These are phyloP conservation scores for Pestalotiopsis sp. DNA, from an alignment of 2,329 filamentous ascomycete species.

Conservation along the genomic window DNA sequence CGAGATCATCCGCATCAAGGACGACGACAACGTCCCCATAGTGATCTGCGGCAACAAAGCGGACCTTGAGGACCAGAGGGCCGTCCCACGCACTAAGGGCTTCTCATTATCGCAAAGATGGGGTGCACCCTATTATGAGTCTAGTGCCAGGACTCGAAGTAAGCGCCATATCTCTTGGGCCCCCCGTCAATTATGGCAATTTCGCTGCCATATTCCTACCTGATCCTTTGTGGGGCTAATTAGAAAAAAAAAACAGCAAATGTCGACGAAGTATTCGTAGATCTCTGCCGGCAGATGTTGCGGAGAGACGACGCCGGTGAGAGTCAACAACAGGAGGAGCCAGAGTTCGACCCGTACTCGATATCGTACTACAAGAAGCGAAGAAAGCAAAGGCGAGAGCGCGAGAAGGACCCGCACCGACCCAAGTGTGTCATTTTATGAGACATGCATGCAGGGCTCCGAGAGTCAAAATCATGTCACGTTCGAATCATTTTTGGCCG, in stretches of 20 bases:
- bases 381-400: conserved; percentile 30
- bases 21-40: conserved; percentile 81
- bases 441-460: conserved; percentile 15
- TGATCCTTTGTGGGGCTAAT: conserved; percentile 10
- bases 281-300: conserved; percentile 83
- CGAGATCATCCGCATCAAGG: conserved; percentile 89
- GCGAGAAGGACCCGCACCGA: conserved; percentile 30
- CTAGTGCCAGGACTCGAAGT: conserved; percentile 78
- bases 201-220: conserved; percentile 23
- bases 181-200: background rate
- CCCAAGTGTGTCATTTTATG: conserved; percentile 48
- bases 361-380: conserved; percentile 34
- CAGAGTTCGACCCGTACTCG: conserved; percentile 41
- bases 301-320: conserved; percentile 64
- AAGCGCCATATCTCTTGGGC: conserved; percentile 29
- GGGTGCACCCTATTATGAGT: conserved; percentile 90
- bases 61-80: conserved; percentile 83
- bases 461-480: background rate
- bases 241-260: conserved; percentile 55
- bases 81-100: conserved; percentile 75
- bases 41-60: conserved; percentile 93
- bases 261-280: conserved; percentile 87
- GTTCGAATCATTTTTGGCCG: background rate
- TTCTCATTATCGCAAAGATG: conserved; percentile 86
- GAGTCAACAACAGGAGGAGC: conserved; percentile 41